phyloP scores from a whole-genome alignment of 805 yeast genomes.

The Ogataea neopini region DNA sequence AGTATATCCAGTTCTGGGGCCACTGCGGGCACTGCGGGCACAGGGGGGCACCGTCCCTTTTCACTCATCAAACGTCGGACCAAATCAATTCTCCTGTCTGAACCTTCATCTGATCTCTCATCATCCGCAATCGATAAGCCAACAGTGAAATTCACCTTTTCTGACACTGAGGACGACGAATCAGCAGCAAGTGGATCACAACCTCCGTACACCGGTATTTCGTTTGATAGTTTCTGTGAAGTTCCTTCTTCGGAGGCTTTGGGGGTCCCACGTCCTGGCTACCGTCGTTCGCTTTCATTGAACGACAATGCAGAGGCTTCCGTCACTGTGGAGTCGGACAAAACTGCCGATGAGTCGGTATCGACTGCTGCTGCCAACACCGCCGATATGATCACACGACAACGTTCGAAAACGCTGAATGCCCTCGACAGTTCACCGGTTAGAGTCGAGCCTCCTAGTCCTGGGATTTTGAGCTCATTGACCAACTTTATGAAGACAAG shows the following conservation, averaged over 20 bases:
- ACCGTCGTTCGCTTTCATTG: constrained; percentile 22
- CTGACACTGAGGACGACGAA: constrained; percentile 14
- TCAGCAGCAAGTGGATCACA: neutral
- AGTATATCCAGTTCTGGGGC: neutral
- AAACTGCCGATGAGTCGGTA: neutral
- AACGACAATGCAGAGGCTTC: constrained; percentile 18
- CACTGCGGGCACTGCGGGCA: neutral
- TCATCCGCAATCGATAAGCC: constrained; percentile 5
- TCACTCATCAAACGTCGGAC: constrained; percentile 17
- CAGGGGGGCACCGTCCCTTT: constrained; percentile 12
- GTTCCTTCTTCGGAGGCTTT: neutral
- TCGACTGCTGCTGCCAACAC: neutral
- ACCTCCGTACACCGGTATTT: neutral
- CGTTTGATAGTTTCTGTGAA: neutral
- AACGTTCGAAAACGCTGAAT: constrained; percentile 36
- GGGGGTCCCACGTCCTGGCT: constrained; percentile 17
- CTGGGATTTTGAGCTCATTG: constrained; percentile 32
- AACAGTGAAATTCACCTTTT: constrained; percentile 13
- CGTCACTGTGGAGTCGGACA: constrained; percentile 7
- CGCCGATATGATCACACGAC: constrained; percentile 22
- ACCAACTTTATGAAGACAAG: constrained; percentile 32
- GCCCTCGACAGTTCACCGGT: constrained; percentile 25
- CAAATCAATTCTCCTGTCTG: constrained; percentile 21
- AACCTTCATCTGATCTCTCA: constrained; percentile 8
- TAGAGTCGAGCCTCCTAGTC: constrained; percentile 8